These are phyloP conservation scores for Fibroporia radiculosa DNA, from an alignment of 768 basidiomycete species.

Conservation along the genomic window DNA sequence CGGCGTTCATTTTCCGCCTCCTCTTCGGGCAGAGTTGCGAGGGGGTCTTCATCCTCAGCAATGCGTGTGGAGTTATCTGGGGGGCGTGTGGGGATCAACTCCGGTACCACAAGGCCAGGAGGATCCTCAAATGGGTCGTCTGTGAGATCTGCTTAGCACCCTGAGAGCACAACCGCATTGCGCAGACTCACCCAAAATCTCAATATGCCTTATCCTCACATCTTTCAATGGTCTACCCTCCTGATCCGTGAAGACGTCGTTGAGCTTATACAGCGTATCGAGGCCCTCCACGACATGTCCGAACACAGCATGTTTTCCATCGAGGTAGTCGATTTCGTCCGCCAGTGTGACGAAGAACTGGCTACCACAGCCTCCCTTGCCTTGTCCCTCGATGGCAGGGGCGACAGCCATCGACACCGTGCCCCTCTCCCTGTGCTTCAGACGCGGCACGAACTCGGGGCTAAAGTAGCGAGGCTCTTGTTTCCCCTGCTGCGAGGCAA, in stretches of 20 bases:
- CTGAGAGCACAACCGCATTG: neutral
- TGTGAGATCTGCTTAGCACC: conserved; percentile 26
- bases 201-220: conserved; percentile 90
- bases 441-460: conserved; percentile 71
- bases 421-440: conserved; percentile 81
- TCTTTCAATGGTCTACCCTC: conserved; percentile 91
- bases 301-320: conserved; percentile 88
- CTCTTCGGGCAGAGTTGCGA: conserved; percentile 76
- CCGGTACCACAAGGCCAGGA: conserved; percentile 60
- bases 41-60: conserved; percentile 89
- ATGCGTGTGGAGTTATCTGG: conserved; percentile 86
- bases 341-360: conserved; percentile 96
- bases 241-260: conserved; percentile 85
- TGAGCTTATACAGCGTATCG: conserved; percentile 87
- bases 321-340: conserved; percentile 90
- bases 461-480: conserved; percentile 69
- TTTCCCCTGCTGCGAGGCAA: conserved; percentile 39
- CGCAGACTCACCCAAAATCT: conserved; percentile 68
- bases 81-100: conserved; percentile 69
- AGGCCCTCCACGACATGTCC: conserved; percentile 93
- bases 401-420: conserved; percentile 98
- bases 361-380: conserved; percentile 74
- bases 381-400: conserved; percentile 57
- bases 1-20: conserved; percentile 75
- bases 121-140: conserved; percentile 97